phyloP scores from a whole-genome alignment of 106 monocot species.

The Chionographis japonica region DNA sequence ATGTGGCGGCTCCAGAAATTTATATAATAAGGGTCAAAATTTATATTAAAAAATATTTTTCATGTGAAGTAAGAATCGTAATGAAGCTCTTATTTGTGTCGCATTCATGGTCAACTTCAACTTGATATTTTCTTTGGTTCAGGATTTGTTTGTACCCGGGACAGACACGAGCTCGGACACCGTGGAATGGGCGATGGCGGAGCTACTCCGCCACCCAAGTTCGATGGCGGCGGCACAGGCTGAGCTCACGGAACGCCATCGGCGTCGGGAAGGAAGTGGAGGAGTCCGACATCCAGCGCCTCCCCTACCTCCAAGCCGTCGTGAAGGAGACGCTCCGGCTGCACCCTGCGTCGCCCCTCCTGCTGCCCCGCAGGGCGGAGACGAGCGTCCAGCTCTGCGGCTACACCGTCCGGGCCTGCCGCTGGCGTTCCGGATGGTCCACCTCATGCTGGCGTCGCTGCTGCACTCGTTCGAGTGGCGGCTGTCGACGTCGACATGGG shows the following conservation, averaged over 20 bases:
- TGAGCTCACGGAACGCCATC: conserved; percentile 8
- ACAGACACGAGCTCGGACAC: conserved; percentile 29
- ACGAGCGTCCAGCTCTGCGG: conserved; percentile 5
- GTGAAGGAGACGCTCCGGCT: conserved; percentile 28
- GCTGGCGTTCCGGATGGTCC: conserved; percentile 12
- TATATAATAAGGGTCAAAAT: too few species aligned
- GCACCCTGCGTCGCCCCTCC: conserved; percentile 21
- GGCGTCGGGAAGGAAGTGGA: conserved; percentile 2
- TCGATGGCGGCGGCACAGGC: conserved; percentile 2
- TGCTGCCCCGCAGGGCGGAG: conserved; percentile 16
- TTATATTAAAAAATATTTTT: too few species aligned
- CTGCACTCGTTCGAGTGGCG: conserved; percentile 14
- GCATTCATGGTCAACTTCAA: too few species aligned
- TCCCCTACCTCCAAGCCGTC: conserved; percentile 25
- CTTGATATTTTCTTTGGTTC: too few species aligned
- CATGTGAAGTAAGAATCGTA: too few species aligned
- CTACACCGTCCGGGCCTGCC: conserved; percentile 16
- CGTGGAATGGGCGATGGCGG: conserved; percentile 33
- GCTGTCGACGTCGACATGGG: not conserved
- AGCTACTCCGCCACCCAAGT: conserved; percentile 26
- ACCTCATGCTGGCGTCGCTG: conserved; percentile 18
- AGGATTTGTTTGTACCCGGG: conserved; percentile 33
- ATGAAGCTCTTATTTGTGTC: too few species aligned
- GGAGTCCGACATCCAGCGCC: conserved; percentile 8
- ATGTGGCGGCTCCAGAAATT: too few species aligned